Conservation (phyloP, 2,329 filamentous ascomycete genomes). For the Penicillium occitanis region DNA sequence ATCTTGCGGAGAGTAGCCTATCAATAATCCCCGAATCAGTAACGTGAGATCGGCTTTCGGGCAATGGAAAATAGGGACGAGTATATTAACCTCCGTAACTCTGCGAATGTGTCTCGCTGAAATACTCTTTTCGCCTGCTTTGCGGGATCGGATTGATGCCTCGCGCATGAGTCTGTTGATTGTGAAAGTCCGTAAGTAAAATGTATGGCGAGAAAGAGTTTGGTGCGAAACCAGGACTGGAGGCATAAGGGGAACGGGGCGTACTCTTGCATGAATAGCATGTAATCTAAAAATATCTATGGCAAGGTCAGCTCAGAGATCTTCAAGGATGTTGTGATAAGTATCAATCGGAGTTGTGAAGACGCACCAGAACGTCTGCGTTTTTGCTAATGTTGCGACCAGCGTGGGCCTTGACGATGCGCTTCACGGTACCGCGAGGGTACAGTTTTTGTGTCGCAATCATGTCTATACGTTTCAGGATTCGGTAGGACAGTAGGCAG, state of each 20-base stretch:
- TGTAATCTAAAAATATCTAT: constrained; percentile 77
- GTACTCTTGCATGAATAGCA: constrained; percentile 72
- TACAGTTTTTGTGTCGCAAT: constrained; percentile 72
- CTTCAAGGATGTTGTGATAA: neutral
- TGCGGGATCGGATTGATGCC: constrained; percentile 72
- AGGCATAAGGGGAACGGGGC: constrained; percentile 23
- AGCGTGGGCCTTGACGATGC: constrained; percentile 86
- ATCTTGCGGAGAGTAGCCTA: constrained; percentile 68
- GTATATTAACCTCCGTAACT: constrained; percentile 63
- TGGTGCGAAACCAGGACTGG: neutral
- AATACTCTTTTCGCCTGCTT: constrained; percentile 69
- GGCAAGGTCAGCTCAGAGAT: neutral
- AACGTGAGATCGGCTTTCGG: neutral
- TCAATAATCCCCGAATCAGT: neutral
- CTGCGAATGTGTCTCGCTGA: constrained; percentile 75
- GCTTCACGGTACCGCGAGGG: constrained; percentile 79
- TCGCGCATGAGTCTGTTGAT: constrained; percentile 70
- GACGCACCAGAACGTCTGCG: constrained; percentile 73
- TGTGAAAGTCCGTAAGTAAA: neutral
- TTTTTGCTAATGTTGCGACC: constrained; percentile 79
- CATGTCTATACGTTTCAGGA: constrained; percentile 41
- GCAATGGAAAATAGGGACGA: neutral
- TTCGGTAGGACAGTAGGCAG: neutral
- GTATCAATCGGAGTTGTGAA: neutral
- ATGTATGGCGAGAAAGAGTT: neutral